Percentiles rank a stretch among this genome's conserved stretches.
Evolutionary conservation across 2,329 filamentous ascomycete genomes (phyloP).

Genomic region (Zasmidium angulare): DNA sequence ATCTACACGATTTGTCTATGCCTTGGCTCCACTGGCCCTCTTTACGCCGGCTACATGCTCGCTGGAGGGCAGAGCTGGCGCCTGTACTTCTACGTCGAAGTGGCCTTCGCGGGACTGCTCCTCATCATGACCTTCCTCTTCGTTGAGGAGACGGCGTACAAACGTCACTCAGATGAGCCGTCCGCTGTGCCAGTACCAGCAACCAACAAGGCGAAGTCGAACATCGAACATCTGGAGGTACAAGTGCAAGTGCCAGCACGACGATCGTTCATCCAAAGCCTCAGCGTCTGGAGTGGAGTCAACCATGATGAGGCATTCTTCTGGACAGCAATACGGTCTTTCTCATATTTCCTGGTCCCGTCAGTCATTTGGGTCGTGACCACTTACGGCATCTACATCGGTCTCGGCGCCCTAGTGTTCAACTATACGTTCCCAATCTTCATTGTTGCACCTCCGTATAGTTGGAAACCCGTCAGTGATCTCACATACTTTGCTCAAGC

Average conservation of each 20-base stretch:
- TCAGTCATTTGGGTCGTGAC: constrained; percentile 40
- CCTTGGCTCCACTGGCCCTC: constrained; percentile 55
- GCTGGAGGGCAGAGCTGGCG: constrained; percentile 57
- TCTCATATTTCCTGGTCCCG: constrained; percentile 40
- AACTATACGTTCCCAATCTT: constrained; percentile 41
- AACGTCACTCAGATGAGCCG: constrained; percentile 17
- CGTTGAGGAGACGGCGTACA: constrained; percentile 61
- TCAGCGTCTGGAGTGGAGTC: constrained; percentile 36
- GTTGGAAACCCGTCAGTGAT: constrained; percentile 20
- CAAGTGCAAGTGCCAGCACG: constrained; percentile 28
- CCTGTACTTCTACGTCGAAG: constrained; percentile 61
- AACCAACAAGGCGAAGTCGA: constrained; percentile 17
- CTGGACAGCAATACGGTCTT: constrained; percentile 36
- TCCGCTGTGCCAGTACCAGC: not conserved
- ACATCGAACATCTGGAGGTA: constrained; percentile 27
- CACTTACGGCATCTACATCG: constrained; percentile 41
- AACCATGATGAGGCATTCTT: constrained; percentile 37
- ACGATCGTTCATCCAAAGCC: constrained; percentile 30
- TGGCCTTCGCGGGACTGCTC: constrained; percentile 51
- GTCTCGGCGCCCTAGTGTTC: constrained; percentile 39
- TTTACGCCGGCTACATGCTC: constrained; percentile 63
- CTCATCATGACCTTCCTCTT: constrained; percentile 56
- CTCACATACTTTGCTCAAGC: constrained; percentile 19
- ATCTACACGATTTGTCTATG: constrained; percentile 62
- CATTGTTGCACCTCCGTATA: constrained; percentile 21